A percentile compares a stretch with the other conserved stretches of the same genome.
Evolutionary conservation across 495 filamentous ascomycete species (phyloP).

Genomic region (Aspergillus cavernicola): DNA sequence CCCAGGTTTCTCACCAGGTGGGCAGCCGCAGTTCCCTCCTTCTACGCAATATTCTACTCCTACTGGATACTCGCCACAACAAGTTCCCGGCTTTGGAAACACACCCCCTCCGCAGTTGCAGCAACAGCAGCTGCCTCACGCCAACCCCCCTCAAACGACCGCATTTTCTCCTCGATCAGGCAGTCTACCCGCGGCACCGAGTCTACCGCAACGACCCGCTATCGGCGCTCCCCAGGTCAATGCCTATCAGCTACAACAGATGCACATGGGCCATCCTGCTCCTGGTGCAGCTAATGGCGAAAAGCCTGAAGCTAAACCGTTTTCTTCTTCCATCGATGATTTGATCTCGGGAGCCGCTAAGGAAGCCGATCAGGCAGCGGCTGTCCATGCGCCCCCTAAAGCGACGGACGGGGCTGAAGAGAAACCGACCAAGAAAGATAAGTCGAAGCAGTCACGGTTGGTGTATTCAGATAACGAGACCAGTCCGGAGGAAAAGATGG

Average conservation of each 20-base stretch:
- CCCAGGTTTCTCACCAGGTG: slow-evolving; percentile 33
- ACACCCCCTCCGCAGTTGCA: slow-evolving; percentile 30
- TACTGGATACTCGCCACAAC: slow-evolving; percentile 41
- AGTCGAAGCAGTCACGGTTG: slow-evolving; percentile 66
- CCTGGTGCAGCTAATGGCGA: slow-evolving; percentile 32
- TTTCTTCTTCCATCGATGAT: slow-evolving; percentile 59
- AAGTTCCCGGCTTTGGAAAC: slow-evolving; percentile 27
- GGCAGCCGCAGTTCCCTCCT: slow-evolving; percentile 31
- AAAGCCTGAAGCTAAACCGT: slow-evolving; percentile 21
- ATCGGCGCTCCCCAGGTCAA: slow-evolving; percentile 56
- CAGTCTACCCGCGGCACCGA: slow-evolving; percentile 52
- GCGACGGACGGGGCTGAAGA: slow-evolving; percentile 39
- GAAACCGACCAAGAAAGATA: slow-evolving; percentile 61
- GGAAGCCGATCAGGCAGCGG: slow-evolving; percentile 31
- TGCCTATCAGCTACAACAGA: slow-evolving; percentile 57
- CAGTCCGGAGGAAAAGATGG: slow-evolving; percentile 88
- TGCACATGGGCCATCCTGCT: slow-evolving; percentile 57
- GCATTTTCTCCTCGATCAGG: slow-evolving; percentile 44
- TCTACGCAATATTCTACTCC: slow-evolving; percentile 31
- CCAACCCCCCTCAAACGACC: slow-evolving; percentile 36
- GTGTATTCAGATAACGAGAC: slow-evolving; percentile 73
- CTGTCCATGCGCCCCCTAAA: slow-evolving; percentile 16
- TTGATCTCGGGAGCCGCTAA: slow-evolving; percentile 47
- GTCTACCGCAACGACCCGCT: slow-evolving; percentile 61
- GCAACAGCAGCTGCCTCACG: slow-evolving; percentile 37